Evolutionary conservation across 306 rosid species (phyloP).

Genomic region (Vigna unguiculata): DNA sequence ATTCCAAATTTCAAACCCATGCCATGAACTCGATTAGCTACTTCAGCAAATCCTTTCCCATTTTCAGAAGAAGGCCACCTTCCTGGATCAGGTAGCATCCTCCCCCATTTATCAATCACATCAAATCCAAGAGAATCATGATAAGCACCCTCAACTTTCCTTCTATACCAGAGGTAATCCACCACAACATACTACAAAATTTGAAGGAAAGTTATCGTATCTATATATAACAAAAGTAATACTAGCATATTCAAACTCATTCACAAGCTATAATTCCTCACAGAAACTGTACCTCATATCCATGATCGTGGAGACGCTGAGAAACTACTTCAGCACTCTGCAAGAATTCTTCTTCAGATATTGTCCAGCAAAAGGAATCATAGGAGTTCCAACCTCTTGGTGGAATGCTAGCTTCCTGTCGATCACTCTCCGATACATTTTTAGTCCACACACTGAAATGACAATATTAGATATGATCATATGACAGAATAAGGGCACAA

Average conservation of each 20-base stretch:
- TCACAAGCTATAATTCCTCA: neutral
- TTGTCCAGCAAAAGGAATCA: slow-evolving; percentile 83
- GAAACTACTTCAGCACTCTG: slow-evolving; percentile 64
- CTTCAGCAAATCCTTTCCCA: slow-evolving; percentile 76
- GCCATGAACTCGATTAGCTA: slow-evolving; percentile 74
- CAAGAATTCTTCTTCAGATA: slow-evolving; percentile 80
- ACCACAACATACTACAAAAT: slow-evolving; percentile 84
- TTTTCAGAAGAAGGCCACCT: slow-evolving; percentile 90
- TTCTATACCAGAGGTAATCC: slow-evolving; percentile 97
- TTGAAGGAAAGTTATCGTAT: slow-evolving; percentile 39
- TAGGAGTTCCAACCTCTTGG: slow-evolving; percentile 99
- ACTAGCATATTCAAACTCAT: slow-evolving; percentile 20
- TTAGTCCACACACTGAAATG: slow-evolving; percentile 64
- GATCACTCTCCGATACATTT: slow-evolving; percentile 35
- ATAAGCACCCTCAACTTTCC: slow-evolving; percentile 73
- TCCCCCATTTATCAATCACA: slow-evolving; percentile 95
- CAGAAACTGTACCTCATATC: slow-evolving; percentile 53
- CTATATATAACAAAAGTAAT: slow-evolving; percentile 22
- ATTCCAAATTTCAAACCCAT: slow-evolving; percentile 94
- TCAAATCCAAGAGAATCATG: slow-evolving; percentile 86
- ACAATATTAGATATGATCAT: slow-evolving; percentile 29
- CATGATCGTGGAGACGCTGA: slow-evolving; percentile 47
- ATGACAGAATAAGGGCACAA: slow-evolving; percentile 21
- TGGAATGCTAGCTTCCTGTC: slow-evolving; percentile 65
- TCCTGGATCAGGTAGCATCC: slow-evolving; percentile 80